These are phyloP conservation scores for Lasiodiplodia theobromae DNA, from an alignment of 2,329 filamentous ascomycete species.

Conservation along the genomic window DNA sequence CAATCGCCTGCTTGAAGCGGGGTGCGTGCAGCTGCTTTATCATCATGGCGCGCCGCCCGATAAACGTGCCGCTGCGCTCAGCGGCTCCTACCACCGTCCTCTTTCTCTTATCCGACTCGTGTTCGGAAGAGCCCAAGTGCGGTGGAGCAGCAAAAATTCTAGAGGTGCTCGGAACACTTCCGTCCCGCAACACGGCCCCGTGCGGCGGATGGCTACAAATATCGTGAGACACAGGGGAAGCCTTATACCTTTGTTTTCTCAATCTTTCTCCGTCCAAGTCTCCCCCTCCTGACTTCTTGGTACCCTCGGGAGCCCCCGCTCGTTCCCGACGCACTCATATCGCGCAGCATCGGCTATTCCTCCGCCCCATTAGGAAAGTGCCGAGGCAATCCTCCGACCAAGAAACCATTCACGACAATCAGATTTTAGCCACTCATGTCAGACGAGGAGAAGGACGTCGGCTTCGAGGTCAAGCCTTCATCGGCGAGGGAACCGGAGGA, in stretches of 20 bases:
- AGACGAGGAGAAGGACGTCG: conserved; percentile 18
- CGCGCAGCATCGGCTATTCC: conserved; percentile 16
- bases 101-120: neutral
- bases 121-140: neutral
- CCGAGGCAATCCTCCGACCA: neutral
- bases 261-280: neutral
- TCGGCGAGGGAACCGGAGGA: conserved; percentile 12
- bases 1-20: neutral
- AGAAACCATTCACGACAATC: neutral
- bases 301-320: neutral
- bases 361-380: conserved; percentile 12
- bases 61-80: neutral
- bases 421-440: neutral
- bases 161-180: conserved; percentile 6
- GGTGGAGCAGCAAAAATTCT: conserved; percentile 1
- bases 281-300: neutral
- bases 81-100: neutral
- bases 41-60: conserved; percentile 7
- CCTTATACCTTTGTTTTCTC: neutral
- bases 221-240: neutral
- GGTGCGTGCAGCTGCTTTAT: conserved; percentile 23
- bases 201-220: conserved; percentile 4
- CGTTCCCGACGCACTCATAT: neutral
- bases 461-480: conserved; percentile 6
- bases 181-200: conserved; percentile 5